Evolutionary conservation across 2,329 filamentous ascomycete species (phyloP), one percentile per base, ranked within the genome.

Genomic region (Beauveria sp.): DNA sequence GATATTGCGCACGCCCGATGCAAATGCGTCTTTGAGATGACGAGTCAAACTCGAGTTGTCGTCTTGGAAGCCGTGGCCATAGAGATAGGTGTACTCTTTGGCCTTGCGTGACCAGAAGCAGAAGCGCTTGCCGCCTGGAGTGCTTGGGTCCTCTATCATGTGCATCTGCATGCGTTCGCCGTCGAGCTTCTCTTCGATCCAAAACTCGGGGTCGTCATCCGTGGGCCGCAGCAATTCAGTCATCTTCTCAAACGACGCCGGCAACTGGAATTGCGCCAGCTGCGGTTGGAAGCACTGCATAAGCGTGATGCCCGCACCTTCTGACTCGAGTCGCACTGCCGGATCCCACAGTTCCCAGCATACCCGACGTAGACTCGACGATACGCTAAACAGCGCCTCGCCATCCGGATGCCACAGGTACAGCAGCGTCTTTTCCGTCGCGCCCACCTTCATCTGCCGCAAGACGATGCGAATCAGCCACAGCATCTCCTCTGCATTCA

Each of bases 201-300:
- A 97, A 70, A 96, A 99, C 9, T 89, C 85, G 0, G 82, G 79
- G 57, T 96, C 87, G 0, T 90, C 86, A 26, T 87, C 83, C 0
- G 84, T 87, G 0, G 82, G 79, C 2, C 84, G 83, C 74, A 88
- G 74, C 59, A 81, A 86, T 20, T 84, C 79, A 1, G 96, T 85
- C 83, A 96, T 91, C 69, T 86, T 89, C 59, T 91, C 84, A 66
- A 96, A 91, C 2, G 79, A 80, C 0, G 87, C 86, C 40, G 90
- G 84, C 80, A 90, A 89, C 72, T 97, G 91, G 65, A 96, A 97
- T 65, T 94, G 90, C 5, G 94, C 94, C 41, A 99, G 81, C 72
- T 97, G 94, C 6, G 94, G 94, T 70, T 97, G 93, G 70, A 97
- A 97, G 71, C 92, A 97, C 69, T 94, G 89, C 91, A 97, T 96